Evolutionary conservation across 202 grass and related monocot species (phyloP).

Genomic region (Setaria italica): DNA sequence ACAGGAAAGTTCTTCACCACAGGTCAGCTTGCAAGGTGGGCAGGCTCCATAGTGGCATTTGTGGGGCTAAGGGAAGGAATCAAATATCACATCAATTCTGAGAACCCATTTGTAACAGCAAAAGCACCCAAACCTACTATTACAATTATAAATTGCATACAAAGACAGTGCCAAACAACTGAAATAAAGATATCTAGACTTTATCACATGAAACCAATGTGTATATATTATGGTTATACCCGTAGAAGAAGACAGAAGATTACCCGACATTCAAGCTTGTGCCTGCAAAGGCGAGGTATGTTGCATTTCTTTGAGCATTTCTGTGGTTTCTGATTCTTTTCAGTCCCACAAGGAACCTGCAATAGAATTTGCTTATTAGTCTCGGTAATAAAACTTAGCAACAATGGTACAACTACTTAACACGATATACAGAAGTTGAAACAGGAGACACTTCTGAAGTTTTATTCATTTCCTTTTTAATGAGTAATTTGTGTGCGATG

Average conservation of each 20-base stretch:
- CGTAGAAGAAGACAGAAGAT: conserved; percentile 12
- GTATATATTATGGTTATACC: conserved; percentile 9
- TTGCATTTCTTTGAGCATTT: conserved; percentile 84
- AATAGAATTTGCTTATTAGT: conserved; percentile 42
- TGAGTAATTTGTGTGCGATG: conserved; percentile 1
- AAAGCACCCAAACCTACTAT: conserved; percentile 39
- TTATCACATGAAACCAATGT: conserved; percentile 10
- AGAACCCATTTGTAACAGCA: conserved; percentile 22
- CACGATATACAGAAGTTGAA: conserved; percentile 5
- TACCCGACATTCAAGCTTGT: conserved; percentile 82
- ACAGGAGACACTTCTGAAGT: background rate
- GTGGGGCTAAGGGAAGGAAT: conserved; percentile 69
- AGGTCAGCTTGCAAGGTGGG: conserved; percentile 87
- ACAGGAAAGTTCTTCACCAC: conserved; percentile 79
- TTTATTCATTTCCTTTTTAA: background rate
- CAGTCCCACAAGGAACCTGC: conserved; percentile 96
- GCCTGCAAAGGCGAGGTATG: conserved; percentile 84
- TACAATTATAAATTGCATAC: conserved; percentile 23
- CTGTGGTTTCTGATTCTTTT: conserved; percentile 94
- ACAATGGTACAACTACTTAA: conserved; percentile 17
- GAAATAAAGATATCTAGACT: conserved; percentile 6
- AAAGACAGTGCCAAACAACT: conserved; percentile 35
- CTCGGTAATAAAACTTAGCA: conserved; percentile 31
- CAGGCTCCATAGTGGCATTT: conserved; percentile 99
- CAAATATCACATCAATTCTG: conserved; percentile 24